Conservation (phyloP, 257 asterid genomes). For the Mitragyna speciosa region DNA sequence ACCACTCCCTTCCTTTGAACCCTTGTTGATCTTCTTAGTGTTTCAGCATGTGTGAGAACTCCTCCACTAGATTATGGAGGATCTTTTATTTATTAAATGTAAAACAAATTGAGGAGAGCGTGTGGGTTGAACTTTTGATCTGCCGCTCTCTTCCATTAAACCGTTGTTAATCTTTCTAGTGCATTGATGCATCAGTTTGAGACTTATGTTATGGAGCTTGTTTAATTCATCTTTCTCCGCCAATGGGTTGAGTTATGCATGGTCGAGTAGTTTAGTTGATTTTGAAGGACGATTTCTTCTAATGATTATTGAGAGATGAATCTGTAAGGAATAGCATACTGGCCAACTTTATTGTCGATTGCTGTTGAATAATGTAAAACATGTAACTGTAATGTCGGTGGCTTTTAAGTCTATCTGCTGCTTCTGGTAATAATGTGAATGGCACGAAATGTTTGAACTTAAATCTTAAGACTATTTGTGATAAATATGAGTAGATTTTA, state of each 20-base stretch:
- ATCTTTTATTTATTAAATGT: background rate
- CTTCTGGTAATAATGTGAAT: background rate
- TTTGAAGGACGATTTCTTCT: background rate
- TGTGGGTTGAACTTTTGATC: slow-evolving; percentile 16
- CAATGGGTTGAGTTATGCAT: background rate
- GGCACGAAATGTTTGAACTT: background rate
- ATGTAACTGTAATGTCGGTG: background rate
- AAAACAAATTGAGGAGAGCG: slow-evolving; percentile 22
- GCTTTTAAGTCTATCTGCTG: background rate
- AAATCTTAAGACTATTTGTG: background rate
- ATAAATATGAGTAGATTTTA: background rate
- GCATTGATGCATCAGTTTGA: background rate
- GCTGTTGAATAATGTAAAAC: background rate
- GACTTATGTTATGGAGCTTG: background rate
- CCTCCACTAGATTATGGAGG: slow-evolving; percentile 5
- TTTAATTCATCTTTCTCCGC: background rate
- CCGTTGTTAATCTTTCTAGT: background rate
- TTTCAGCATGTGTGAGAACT: background rate
- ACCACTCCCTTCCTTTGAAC: slow-evolving; percentile 13
- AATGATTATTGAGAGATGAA: background rate
- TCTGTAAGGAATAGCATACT: background rate
- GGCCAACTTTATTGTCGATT: background rate
- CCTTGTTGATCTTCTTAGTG: background rate
- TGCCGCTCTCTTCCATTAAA: slow-evolving; percentile 10
- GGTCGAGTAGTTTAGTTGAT: background rate